A percentile compares a stretch with the other conserved stretches of the same genome.
Evolutionary conservation across 495 filamentous ascomycete species (phyloP).

Genomic region (Xylaria grammica): DNA sequence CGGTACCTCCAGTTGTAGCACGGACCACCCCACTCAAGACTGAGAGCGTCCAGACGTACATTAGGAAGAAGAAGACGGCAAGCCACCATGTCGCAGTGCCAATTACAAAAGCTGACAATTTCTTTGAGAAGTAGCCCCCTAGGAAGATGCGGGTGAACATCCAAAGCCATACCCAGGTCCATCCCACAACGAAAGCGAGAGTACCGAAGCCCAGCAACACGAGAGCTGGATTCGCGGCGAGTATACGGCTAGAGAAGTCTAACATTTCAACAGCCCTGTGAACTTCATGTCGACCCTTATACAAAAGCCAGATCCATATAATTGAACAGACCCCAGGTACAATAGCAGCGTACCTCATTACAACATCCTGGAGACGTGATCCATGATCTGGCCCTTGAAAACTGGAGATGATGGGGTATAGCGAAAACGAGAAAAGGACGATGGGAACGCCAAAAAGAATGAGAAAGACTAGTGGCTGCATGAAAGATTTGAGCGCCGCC

Average conservation of each 20-base stretch:
- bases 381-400: constrained; percentile 76
- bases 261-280: constrained; percentile 82
- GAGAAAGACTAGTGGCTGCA: constrained; percentile 75
- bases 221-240: constrained; percentile 82
- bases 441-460: constrained; percentile 84
- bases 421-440: constrained; percentile 81
- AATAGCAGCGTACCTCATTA: constrained; percentile 86
- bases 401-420: constrained; percentile 91
- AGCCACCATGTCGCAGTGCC: constrained; percentile 90
- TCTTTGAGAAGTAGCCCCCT: constrained; percentile 72
- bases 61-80: constrained; percentile 83
- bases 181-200: constrained; percentile 75
- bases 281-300: constrained; percentile 77
- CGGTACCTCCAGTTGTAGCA: constrained; percentile 89
- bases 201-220: constrained; percentile 80
- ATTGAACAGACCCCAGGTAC: constrained; percentile 75
- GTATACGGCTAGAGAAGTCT: constrained; percentile 87
- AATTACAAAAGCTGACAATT: constrained; percentile 70
- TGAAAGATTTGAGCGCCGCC: constrained; percentile 82
- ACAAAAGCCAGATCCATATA: constrained; percentile 82
- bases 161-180: constrained; percentile 94
- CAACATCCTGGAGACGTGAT: constrained; percentile 76
- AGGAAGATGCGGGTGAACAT: constrained; percentile 98
- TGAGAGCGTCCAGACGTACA: constrained; percentile 93
- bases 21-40: constrained; percentile 86